Evolutionary conservation across 495 filamentous ascomycete species (phyloP).

Genomic region (Hypoxylon lienhwacheense): DNA sequence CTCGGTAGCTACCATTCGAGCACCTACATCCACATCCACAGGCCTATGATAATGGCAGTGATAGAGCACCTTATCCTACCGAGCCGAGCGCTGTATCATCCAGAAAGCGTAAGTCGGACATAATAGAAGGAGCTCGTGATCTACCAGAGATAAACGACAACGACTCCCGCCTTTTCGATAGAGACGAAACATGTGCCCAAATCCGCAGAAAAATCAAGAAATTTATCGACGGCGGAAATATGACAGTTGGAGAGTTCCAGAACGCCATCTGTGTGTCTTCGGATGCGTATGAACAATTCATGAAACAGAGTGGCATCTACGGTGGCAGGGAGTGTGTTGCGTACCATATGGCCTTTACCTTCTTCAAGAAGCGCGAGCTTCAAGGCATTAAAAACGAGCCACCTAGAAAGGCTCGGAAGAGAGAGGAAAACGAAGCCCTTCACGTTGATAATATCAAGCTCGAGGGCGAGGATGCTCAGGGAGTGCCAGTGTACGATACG

Average conservation of each 20-base stretch:
- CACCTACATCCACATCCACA: neutral
- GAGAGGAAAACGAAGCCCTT: conserved; percentile 17
- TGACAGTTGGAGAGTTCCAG: conserved; percentile 53
- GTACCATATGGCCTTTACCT: conserved; percentile 39
- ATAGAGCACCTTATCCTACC: neutral
- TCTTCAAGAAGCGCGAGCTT: conserved; percentile 49
- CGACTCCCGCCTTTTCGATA: conserved; percentile 15
- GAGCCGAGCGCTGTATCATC: neutral
- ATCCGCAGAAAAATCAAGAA: conserved; percentile 48
- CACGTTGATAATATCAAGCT: conserved; percentile 41
- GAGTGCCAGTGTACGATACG: conserved; percentile 52
- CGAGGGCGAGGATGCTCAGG: conserved; percentile 41
- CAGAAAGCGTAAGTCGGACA: conserved; percentile 42
- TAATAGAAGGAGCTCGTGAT: conserved; percentile 18
- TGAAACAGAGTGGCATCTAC: conserved; percentile 31
- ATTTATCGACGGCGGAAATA: conserved; percentile 47
- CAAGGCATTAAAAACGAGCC: conserved; percentile 40
- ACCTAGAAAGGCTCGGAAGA: conserved; percentile 35
- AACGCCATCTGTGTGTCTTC: conserved; percentile 41
- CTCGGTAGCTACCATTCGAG: no score
- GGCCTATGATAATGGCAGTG: conserved; percentile 1
- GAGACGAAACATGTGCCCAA: conserved; percentile 40
- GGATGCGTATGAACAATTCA: conserved; percentile 36
- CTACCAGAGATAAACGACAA: conserved; percentile 35
- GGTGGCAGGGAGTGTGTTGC: conserved; percentile 34